phyloP scores from a whole-genome alignment of 805 yeast genomes.

The Middelhovenomyces tepae region DNA sequence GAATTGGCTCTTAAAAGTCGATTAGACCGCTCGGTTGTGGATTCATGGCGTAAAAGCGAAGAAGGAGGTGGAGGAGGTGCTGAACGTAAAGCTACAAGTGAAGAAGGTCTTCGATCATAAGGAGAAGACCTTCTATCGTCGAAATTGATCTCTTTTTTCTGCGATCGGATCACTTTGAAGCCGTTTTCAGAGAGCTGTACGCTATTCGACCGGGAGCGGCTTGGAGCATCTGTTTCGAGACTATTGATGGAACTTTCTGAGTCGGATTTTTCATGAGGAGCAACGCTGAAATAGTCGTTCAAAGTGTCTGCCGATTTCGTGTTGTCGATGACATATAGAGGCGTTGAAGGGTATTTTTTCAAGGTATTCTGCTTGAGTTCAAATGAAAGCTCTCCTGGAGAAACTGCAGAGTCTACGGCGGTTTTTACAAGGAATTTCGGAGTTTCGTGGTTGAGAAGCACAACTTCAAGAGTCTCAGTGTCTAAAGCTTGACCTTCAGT shows the following conservation, averaged over 20 bases:
- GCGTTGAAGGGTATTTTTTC: constrained; percentile 52
- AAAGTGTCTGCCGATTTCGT: constrained; percentile 23
- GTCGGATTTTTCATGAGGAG: not conserved
- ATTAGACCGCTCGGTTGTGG: constrained; percentile 2
- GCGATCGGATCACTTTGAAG: constrained; percentile 57
- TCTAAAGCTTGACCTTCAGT: constrained; percentile 27
- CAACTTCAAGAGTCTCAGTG: constrained; percentile 11
- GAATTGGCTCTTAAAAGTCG: too few species aligned
- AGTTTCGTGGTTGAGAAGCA: constrained; percentile 5
- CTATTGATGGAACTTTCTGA: constrained; percentile 1
- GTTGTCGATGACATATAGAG: constrained; percentile 53
- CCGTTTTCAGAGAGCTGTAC: constrained; percentile 37
- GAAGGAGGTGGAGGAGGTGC: constrained; percentile 33
- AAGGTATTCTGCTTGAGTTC: constrained; percentile 5
- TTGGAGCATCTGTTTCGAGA: not conserved
- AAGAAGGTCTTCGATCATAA: constrained; percentile 38
- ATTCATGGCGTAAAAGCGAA: constrained; percentile 4
- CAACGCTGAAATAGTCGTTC: constrained; percentile 16
- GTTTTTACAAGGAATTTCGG: constrained; percentile 3
- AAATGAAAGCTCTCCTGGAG: constrained; percentile 10
- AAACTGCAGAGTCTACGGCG: constrained; percentile 4
- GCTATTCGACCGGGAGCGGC: too few species aligned
- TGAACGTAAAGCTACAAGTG: constrained; percentile 57
- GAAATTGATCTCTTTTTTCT: constrained; percentile 64
- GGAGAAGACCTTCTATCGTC: constrained; percentile 75